Evolutionary conservation across 306 rosid species (phyloP).

Genomic region (Castanea sativa): DNA sequence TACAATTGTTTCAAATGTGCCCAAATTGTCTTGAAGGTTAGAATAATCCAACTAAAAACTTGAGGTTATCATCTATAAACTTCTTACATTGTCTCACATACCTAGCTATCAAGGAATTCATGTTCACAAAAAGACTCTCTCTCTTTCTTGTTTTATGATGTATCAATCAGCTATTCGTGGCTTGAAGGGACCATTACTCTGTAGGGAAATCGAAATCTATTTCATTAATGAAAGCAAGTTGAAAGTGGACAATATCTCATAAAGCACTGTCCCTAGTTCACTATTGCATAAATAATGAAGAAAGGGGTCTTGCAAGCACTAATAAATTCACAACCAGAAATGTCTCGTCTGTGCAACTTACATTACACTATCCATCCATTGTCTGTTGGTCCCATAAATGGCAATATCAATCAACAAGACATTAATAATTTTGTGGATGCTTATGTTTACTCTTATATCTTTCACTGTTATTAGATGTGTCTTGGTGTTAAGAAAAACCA

Average conservation of each 20-base stretch:
- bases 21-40: no score
- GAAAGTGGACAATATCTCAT: conserved; percentile 22
- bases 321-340: conserved; percentile 15
- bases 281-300: conserved; percentile 16
- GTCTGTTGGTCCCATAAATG: conserved; percentile 30
- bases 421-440: not conserved
- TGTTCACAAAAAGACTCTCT: no score
- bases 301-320: conserved; percentile 33
- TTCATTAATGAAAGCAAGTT: conserved; percentile 4
- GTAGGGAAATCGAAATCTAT: conserved; percentile 17
- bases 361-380: conserved; percentile 14
- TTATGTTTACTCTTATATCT: no score
- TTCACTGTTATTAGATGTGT: no score
- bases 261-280: conserved; percentile 26
- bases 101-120: no score
- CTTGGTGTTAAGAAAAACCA: no score
- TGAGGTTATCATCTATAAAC: no score
- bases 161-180: conserved; percentile 4
- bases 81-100: no score
- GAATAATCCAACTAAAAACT: no score
- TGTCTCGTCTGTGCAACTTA: conserved; percentile 20
- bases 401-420: conserved; percentile 23
- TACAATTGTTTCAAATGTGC: no score
- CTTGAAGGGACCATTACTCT: conserved; percentile 5
- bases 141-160: no score